These are phyloP conservation scores for Sporisorium reilianum DNA, from an alignment of 1,284 basidiomycete genomes.

Conservation along the genomic window DNA sequence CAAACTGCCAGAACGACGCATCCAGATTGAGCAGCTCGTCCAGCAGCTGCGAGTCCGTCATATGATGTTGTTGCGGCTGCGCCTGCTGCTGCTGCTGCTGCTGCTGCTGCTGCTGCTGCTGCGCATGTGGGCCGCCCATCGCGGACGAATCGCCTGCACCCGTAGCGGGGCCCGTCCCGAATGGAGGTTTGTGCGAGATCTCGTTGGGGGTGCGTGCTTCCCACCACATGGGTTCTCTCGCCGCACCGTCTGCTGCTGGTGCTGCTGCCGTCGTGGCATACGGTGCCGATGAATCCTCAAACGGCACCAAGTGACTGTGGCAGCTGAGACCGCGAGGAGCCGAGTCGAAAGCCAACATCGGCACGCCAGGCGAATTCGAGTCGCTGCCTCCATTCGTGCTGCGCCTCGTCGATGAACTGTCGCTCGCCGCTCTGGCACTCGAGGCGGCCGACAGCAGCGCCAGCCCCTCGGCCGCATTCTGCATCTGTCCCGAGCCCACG, in stretches of 20 bases:
- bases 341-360: slow-evolving; percentile 9
- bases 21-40: slow-evolving; percentile 42
- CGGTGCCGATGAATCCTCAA: background rate
- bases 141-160: background rate
- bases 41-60: slow-evolving; percentile 37
- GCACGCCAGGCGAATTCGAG: slow-evolving; percentile 1
- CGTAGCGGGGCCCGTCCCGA: too few relatives aligned
- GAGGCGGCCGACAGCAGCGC: slow-evolving; percentile 35
- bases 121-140: background rate
- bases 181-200: too few relatives aligned
- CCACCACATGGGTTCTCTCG: slow-evolving; percentile 39
- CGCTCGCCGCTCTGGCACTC: slow-evolving; percentile 14
- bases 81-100: background rate
- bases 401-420: slow-evolving; percentile 2
- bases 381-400: background rate
- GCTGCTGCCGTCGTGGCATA: background rate
- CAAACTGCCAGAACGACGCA: slow-evolving; percentile 40
- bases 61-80: slow-evolving; percentile 7
- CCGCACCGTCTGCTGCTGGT: background rate
- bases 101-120: too few relatives aligned
- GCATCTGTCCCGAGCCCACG: slow-evolving; percentile 16
- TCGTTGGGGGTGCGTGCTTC: slow-evolving; percentile 8
- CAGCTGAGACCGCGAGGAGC: background rate
- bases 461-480: slow-evolving; percentile 39
- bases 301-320: background rate